Base-by-base conservation (phyloP, 1,284 basidiomycete genomes). In the Rhodotorula sp. region DNA sequence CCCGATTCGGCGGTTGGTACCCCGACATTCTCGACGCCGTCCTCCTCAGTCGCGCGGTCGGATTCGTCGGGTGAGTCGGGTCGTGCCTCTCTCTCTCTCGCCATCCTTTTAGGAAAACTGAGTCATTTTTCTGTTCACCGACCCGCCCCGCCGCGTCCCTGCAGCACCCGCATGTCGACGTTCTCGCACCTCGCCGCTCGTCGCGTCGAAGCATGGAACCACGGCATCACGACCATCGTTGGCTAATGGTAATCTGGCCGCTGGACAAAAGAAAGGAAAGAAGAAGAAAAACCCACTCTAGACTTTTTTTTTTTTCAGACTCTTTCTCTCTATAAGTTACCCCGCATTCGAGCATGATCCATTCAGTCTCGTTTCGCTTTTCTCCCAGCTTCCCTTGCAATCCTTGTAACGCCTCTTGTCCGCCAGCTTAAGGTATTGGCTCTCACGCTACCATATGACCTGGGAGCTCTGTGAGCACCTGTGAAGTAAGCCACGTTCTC, bases 131-230 rank as follows among this genome's bases (percentile, higher is more conserved):
- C 61, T 34, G 18, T 21, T 21, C 1, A 15, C 28, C 23, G 31
- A 26, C 38, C 38, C 31, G n/a, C 16, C 16, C 10, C 34, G 34
- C 34, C 34, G 5, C 34, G 34, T 6, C 58, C 34, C 12, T 15
- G 21, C 64, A 66, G 64, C 21, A 70, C 60, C 34, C 49, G 43
- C 28, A 60, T 66, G 62, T 57, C 55, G 19, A 69, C 65, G 15
- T 72, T 66, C 66, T 58, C 52, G 21, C 68, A 60, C 19, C 60
- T 75, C 8, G 62, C 74, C 1, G 71, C 71, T 2, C 38, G 74
- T 5, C 52, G 74, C 4, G 74, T 75, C 34, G 74, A 75, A 59
- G 28, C 64, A 1, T 75, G 74, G 74, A 64, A 70, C 48, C 62
- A 49, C 12, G 74, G 74, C 4, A 43, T 63, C 7, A 62, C 67